Evolutionary conservation across 495 filamentous ascomycete genomes (phyloP), one percentile per base, ranked within the genome.

Genomic region (Penicillium macrosclerotiorum): DNA sequence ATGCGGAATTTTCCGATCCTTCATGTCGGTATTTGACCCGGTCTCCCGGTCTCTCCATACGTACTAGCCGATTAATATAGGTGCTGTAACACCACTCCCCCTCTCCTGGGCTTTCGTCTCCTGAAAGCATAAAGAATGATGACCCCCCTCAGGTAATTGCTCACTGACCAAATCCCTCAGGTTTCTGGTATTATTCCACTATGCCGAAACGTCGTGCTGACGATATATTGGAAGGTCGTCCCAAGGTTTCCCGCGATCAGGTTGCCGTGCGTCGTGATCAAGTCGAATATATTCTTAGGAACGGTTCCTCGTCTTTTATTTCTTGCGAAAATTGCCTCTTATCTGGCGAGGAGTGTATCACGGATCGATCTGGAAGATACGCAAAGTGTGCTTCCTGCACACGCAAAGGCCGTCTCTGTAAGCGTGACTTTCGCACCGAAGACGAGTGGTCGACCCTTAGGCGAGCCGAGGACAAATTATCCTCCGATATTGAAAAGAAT

Each of bases 171-270:
- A n/a, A n/a, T n/a, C n/a, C n/a, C n/a, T n/a, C n/a, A n/a, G n/a
- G n/a, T n/a, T n/a, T n/a, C n/a, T n/a, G n/a, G n/a, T 27, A 40
- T 16, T 16, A 8, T 24, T 8, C n/a, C 11, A 29, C n/a, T 29
- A 41, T 41, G 14, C 37, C 37, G 16, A 41, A 41, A 30, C 13
- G 13, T 19, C 26, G 29, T 6, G 37, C 37, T 41, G 29, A 41
- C 22, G 26, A 11, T 9, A 1, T 41, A 14, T 25, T 29, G 3
- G 14, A 41, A 19, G 23, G 37, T 30, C 20, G 11, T 25, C 16
- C 24, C 0, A 41, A 41, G 12, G 17, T 29, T 12, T 16, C 24
- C 12, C 6, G 13, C 18, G 3, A 26, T 4, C 29, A 18, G n/a
- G 17, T 29, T 16, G 24, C 26, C 29, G 29, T 19, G 18, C 7